phyloP scores from a whole-genome alignment of 106 monocot species.

The Narthecium ossifragum region DNA sequence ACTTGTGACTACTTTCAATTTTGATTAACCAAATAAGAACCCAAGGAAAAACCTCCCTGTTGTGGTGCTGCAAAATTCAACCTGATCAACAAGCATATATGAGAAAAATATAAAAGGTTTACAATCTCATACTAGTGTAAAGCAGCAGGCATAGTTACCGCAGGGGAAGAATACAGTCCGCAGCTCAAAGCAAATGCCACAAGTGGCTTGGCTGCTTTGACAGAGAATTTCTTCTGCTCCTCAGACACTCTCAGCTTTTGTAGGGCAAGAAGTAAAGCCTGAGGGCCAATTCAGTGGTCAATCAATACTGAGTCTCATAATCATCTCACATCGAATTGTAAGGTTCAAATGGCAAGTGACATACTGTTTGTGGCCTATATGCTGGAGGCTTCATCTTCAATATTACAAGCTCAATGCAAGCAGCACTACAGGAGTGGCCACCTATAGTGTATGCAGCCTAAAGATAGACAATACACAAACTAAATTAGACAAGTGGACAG shows the following conservation, averaged over 20 bases:
- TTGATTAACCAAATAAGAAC: no score
- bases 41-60: no score
- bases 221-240: constrained; percentile 61
- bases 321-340: background rate
- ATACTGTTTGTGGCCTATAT: constrained; percentile 78
- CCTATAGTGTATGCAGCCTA: constrained; percentile 90
- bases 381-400: constrained; percentile 70
- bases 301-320: background rate
- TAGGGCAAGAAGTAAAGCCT: constrained; percentile 78
- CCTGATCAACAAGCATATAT: no score
- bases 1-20: no score
- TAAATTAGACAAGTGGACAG: no score
- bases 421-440: constrained; percentile 78
- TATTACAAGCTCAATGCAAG: constrained; percentile 73
- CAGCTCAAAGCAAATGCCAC: constrained; percentile 79
- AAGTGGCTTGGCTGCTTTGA: constrained; percentile 49
- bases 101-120: no score
- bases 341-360: background rate
- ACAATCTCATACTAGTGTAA: no score
- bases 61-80: no score
- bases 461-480: background rate
- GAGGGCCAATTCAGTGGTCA: background rate
- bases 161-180: constrained; percentile 81
- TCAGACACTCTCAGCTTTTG: constrained; percentile 73
- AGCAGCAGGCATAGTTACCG: constrained; percentile 55